These are phyloP conservation scores for Cutaneotrichosporon mucoides DNA, from an alignment of 1,284 basidiomycete species.

Conservation along the genomic window DNA sequence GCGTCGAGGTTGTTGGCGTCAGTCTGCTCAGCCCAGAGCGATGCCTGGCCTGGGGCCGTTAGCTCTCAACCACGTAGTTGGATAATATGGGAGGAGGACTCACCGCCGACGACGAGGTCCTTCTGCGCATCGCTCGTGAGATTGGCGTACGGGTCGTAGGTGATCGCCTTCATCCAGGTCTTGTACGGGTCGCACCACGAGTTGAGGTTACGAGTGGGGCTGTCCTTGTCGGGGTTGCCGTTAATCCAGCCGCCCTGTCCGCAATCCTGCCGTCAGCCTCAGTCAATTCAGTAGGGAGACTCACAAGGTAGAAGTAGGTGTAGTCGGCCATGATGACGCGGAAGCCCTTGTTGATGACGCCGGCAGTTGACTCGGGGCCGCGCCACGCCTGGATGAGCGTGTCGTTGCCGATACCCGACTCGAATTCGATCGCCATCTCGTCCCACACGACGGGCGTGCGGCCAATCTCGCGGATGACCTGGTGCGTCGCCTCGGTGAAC, in stretches of 20 bases:
- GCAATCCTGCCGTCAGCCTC: constrained; percentile 55
- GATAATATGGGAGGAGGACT: neutral
- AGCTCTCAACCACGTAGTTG: too few relatives aligned
- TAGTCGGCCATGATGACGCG: constrained; percentile 64
- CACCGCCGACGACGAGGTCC: constrained; percentile 58
- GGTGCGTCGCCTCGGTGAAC: constrained; percentile 60
- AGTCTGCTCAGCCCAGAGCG: constrained; percentile 75
- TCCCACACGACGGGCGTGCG: constrained; percentile 70
- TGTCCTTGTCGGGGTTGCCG: constrained; percentile 28
- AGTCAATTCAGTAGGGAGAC: constrained; percentile 10
- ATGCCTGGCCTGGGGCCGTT: constrained; percentile 50
- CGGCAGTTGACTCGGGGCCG: constrained; percentile 52
- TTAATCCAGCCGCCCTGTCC: constrained; percentile 73
- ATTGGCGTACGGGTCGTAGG: constrained; percentile 58
- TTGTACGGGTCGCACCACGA: constrained; percentile 72
- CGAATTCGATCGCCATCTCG: constrained; percentile 49
- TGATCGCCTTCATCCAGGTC: constrained; percentile 63
- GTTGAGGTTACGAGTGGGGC: constrained; percentile 38
- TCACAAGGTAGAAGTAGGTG: constrained; percentile 70
- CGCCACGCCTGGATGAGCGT: constrained; percentile 70
- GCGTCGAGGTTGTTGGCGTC: constrained; percentile 65
- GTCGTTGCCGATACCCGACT: constrained; percentile 56
- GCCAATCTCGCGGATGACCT: constrained; percentile 49
- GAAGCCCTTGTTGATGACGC: constrained; percentile 59
- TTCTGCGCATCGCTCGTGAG: constrained; percentile 53